Evolutionary conservation across 805 yeast species (phyloP), one percentile per base, ranked within the genome.

Genomic region (Candida palmyrensis): DNA sequence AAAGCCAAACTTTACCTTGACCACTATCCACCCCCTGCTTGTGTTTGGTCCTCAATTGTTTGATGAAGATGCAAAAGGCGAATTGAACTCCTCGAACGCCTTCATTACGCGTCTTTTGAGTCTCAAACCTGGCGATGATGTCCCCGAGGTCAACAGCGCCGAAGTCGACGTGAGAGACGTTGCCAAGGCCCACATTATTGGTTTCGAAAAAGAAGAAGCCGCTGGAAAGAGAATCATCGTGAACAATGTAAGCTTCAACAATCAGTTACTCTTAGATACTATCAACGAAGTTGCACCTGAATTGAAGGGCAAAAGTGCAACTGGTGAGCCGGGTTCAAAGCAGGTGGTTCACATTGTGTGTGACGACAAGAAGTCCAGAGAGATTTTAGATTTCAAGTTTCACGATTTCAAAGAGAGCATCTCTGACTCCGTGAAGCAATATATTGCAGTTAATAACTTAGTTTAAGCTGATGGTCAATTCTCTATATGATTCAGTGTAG

Each of bases 21-120:
- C 68, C 24, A 60, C 73, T 2, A 66, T 77, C 16, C 72, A 73
- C 41, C 82, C 83, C 7, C 68, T 70, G 9, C 73, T 59, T 48
- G 80, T 76, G 1, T 67, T 74, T 42, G 84, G 83, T 3, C 83
- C 83, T 5, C 78, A 76, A 44, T 66, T 62, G 14, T 41, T 39
- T 27, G 39, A 28, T 22, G 35, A 36, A 14, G 21, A 41, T 26
- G 49, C 42, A 21, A 55, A 53, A 33, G 42, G 8, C 18, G 36
- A 38, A 20, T 55, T 67, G 48, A 66, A 66, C 53, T 49, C 63
- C 9, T 64, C 71, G 10, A 59, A 66, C 25, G 62, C 64, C 37
- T 18, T 53, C 29, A 40, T 62, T 32, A 53, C 46, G 34, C 10
- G 25, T n/a, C 25, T 49, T 18, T 38, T 55, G 18, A 47, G 48